Conservation (phyloP, 1,284 basidiomycete species). For the Cutaneotrichosporon sp. region DNA sequence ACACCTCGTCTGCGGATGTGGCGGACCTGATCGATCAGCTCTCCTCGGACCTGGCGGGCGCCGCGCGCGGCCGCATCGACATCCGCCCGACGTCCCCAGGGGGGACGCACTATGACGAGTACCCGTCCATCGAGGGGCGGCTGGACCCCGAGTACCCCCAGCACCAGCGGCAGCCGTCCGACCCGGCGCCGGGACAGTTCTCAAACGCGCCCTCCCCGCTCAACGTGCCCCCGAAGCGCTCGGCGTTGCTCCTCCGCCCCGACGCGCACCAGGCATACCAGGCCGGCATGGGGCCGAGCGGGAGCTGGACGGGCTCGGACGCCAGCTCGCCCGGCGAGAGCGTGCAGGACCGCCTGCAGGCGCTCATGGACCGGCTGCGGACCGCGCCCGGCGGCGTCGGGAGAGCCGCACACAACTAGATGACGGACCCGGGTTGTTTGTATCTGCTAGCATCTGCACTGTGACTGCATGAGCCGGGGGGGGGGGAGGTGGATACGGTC, state of each 20-base stretch:
- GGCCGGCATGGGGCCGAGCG: slow-evolving; percentile 11
- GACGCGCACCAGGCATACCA: slow-evolving; percentile 18
- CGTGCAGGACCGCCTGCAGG: slow-evolving; percentile 49
- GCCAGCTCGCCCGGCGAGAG: slow-evolving; percentile 23
- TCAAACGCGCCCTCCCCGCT: slow-evolving; percentile 14
- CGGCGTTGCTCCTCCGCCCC: not conserved
- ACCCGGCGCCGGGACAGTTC: slow-evolving; percentile 17
- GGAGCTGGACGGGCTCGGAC: no score
- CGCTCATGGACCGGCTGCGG: slow-evolving; percentile 44
- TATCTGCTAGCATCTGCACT: not conserved
- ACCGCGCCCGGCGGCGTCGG: slow-evolving; percentile 25
- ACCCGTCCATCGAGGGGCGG: not conserved
- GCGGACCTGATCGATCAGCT: slow-evolving; percentile 51
- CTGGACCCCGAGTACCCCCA: no score
- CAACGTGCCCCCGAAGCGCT: not conserved
- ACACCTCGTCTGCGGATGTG: slow-evolving; percentile 43
- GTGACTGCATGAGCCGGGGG: no score
- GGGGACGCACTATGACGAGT: not conserved
- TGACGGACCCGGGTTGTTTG: not conserved
- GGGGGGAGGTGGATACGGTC: no score
- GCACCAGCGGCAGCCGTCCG: no score
- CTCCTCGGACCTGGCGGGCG: slow-evolving; percentile 33
- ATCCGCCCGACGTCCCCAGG: slow-evolving; percentile 24
- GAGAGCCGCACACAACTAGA: not conserved
- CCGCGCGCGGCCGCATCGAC: slow-evolving; percentile 45